A percentile compares a stretch with the other conserved stretches of the same genome.
phyloP scores from a whole-genome alignment of 352 stramenopile genomes.

The Globisporangium paroecandrum region DNA sequence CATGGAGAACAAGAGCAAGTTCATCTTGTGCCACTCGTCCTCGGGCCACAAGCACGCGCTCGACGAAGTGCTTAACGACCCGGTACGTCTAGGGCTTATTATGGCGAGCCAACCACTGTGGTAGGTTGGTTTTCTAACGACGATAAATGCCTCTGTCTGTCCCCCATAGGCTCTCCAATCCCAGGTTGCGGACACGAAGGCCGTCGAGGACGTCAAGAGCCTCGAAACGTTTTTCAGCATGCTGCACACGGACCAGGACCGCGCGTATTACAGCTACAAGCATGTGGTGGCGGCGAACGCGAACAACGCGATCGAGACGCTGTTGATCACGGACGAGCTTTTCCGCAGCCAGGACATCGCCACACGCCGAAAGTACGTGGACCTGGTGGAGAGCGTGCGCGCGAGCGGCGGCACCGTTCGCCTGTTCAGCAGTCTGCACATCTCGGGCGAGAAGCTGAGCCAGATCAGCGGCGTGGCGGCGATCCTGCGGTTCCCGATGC shows the following conservation, averaged over 20 bases:
- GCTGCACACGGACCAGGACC: slow-evolving; percentile 94
- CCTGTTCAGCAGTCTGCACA: slow-evolving; percentile 94
- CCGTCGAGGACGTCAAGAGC: slow-evolving; percentile 88
- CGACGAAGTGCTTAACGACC: slow-evolving; percentile 95
- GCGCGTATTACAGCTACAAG: slow-evolving; percentile 96
- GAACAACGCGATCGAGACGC: slow-evolving; percentile 92
- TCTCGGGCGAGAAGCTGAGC: slow-evolving; percentile 93
- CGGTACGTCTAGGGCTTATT: slow-evolving; percentile 22
- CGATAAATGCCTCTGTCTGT: neutral
- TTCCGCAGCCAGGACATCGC: slow-evolving; percentile 91
- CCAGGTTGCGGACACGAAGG: slow-evolving; percentile 95
- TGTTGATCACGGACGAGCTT: slow-evolving; percentile 95
- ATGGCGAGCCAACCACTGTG: neutral
- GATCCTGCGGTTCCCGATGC: slow-evolving; percentile 95
- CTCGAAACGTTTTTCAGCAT: slow-evolving; percentile 96
- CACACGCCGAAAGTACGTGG: slow-evolving; percentile 90
- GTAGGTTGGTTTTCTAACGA: neutral
- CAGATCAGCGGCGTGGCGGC: slow-evolving; percentile 94
- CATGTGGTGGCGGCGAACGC: slow-evolving; percentile 91
- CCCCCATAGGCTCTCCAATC: slow-evolving; percentile 68
- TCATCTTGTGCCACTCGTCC: slow-evolving; percentile 93
- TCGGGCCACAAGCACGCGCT: slow-evolving; percentile 98
- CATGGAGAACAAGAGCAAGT: slow-evolving; percentile 96
- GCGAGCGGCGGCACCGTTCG: slow-evolving; percentile 90
- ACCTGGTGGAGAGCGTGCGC: slow-evolving; percentile 92